Evolutionary conservation across 306 rosid species (phyloP).

Genomic region (Rosa persica): DNA sequence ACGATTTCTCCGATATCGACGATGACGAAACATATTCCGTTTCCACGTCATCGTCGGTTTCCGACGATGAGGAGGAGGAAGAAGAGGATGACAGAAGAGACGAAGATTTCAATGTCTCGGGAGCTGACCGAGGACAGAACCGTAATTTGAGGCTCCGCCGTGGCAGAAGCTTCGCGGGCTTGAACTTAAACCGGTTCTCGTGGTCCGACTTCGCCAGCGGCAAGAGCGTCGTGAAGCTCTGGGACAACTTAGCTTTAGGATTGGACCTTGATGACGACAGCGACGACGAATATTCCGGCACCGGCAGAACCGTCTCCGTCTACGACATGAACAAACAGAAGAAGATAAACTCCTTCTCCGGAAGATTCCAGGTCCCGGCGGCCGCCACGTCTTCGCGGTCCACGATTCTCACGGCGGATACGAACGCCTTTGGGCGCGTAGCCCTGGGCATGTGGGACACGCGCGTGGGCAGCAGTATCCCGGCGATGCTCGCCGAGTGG

Average conservation of each 20-base stretch:
- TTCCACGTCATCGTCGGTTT: constrained; percentile 25
- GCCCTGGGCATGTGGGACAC: constrained; percentile 58
- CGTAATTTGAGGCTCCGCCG: constrained; percentile 25
- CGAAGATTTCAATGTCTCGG: constrained; percentile 42
- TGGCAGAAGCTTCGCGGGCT: constrained; percentile 42
- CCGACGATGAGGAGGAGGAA: constrained; percentile 30
- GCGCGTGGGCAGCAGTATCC: constrained; percentile 50
- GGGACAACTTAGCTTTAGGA: constrained; percentile 64
- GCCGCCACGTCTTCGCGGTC: constrained; percentile 32
- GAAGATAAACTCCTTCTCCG: constrained; percentile 15
- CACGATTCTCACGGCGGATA: constrained; percentile 30
- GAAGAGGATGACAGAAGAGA: constrained; percentile 5
- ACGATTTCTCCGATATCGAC: too few relatives aligned
- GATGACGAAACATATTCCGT: constrained; percentile 31
- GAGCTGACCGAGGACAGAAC: constrained; percentile 33
- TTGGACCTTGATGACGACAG: constrained; percentile 31
- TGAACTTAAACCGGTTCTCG: constrained; percentile 39
- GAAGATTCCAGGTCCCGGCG: constrained; percentile 6
- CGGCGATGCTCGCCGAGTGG: constrained; percentile 66
- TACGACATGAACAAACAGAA: constrained; percentile 36
- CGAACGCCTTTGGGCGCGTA: constrained; percentile 22
- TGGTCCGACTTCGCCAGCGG: constrained; percentile 60
- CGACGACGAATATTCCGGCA: not conserved
- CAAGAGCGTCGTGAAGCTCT: constrained; percentile 71
- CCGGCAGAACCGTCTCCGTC: constrained; percentile 23